Evolutionary conservation across 306 rosid species (phyloP), one percentile per base, ranked within the genome.

Genomic region (Chamaecrista fasciculata): DNA sequence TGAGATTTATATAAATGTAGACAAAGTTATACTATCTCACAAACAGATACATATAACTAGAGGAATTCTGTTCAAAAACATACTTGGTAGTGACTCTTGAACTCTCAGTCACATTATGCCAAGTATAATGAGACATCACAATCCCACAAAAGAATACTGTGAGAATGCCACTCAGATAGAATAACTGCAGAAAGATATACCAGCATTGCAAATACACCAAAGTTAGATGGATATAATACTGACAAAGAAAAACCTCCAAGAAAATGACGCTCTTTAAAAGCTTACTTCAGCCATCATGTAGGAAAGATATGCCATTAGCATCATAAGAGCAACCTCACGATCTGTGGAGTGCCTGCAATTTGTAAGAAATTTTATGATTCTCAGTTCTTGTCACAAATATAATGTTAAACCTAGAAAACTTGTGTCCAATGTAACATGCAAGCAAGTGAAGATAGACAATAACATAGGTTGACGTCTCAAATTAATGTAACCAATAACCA

Each of bases 81-180:
- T 81, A 95, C 99, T 89, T 95, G 67, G 99, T 95, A 18, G 97
- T 95, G 69, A 86, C 69, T 84, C 97, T 89, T 76, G 99, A 95
- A 80, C 93, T 79, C 77, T 95, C 97, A 0, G 96, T 89, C 67
- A 95, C 97, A 62, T 95, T 95, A 81, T 91, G 99, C 97, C 99
- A 95, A 37, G 99, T 95, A 83, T 95, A 95, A 71, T 95, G 99
- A 15, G 99, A 95, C 99, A 95, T 91, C 11, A 89, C 91, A 67
- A 95, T 95, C 72, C 99, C 99, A 75, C 99, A 95, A 72, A 95
- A 95, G 89, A 95, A 95, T 31, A 95, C 97, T 3, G 99, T 91
- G 72, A 95, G 99, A 77, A 95, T 95, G 81, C 96, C 99, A 83
- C 97, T 95, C 74, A 95, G 78, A 81, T 84, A 77, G 79, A 83